These are phyloP conservation scores for Auricularia auricula-judae DNA, from an alignment of 768 basidiomycete species.

Conservation along the genomic window DNA sequence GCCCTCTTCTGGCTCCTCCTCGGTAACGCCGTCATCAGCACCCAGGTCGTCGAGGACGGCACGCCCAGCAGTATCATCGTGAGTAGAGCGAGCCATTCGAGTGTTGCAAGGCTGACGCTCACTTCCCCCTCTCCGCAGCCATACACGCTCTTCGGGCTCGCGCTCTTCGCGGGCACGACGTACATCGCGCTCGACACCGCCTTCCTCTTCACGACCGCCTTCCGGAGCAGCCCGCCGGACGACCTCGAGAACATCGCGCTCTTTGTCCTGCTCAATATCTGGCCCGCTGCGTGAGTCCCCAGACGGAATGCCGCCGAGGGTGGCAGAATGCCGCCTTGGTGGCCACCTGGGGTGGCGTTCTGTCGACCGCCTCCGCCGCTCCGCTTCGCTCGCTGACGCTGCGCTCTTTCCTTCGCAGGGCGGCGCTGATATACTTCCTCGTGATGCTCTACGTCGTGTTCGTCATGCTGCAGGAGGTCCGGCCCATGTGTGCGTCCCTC, in stretches of 20 bases:
- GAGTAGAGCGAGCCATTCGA: constrained; percentile 20
- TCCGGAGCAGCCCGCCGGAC: constrained; percentile 36
- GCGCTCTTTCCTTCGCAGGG: constrained; percentile 24
- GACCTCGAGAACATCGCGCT: constrained; percentile 57
- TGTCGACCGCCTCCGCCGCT: no score
- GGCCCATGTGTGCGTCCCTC: constrained; percentile 47
- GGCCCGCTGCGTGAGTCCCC: constrained; percentile 67
- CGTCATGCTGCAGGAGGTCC: constrained; percentile 60
- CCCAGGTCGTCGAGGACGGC: constrained; percentile 91
- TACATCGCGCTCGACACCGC: constrained; percentile 83
- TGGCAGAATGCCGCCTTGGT: no score
- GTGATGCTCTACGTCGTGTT: constrained; percentile 79
- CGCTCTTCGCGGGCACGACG: constrained; percentile 58
- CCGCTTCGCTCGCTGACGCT: not conserved
- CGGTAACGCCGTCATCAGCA: constrained; percentile 66
- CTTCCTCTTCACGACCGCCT: constrained; percentile 42
- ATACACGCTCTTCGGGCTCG: constrained; percentile 39
- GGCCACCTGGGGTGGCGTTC: no score
- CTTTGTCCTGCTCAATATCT: constrained; percentile 71
- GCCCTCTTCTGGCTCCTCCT: constrained; percentile 66
- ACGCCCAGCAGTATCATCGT: constrained; percentile 61
- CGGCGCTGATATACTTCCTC: constrained; percentile 54
- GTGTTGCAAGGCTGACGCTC: no score
- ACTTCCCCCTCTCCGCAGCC: constrained; percentile 33
- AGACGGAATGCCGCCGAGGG: no score